phyloP scores from a whole-genome alignment of 306 rosid species.

The Cercis canadensis region DNA sequence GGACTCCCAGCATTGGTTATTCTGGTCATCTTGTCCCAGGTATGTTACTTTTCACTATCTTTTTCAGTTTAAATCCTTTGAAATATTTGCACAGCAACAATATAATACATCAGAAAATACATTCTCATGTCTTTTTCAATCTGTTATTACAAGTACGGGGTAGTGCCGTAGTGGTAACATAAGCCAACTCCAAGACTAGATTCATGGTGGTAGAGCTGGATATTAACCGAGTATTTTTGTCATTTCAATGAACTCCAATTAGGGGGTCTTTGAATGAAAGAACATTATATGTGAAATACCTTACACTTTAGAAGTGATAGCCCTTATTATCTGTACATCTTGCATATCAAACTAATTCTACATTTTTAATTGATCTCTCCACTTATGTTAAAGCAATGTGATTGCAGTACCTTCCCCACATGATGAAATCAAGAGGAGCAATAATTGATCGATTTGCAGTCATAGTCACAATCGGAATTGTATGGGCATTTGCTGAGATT shows the following conservation, averaged over 20 bases:
- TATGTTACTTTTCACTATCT: slow-evolving; percentile 26
- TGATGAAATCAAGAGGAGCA: slow-evolving; percentile 49
- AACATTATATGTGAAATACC: background rate
- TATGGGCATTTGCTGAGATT: slow-evolving; percentile 82
- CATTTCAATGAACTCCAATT: background rate
- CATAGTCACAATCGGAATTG: slow-evolving; percentile 62
- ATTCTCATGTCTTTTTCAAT: slow-evolving; percentile 13
- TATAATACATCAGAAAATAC: background rate
- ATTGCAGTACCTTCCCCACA: slow-evolving; percentile 75
- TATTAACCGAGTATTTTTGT: background rate
- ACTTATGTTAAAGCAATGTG: slow-evolving; percentile 36
- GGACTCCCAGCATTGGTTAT: slow-evolving; percentile 87
- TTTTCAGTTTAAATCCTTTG: slow-evolving; percentile 13
- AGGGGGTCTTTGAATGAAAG: background rate
- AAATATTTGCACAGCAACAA: slow-evolving; percentile 6
- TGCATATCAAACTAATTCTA: background rate
- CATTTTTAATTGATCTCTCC: slow-evolving; percentile 22
- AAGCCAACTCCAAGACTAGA: too few relatives aligned
- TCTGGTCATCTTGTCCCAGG: slow-evolving; percentile 76
- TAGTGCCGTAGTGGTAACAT: too few relatives aligned
- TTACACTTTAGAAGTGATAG: background rate
- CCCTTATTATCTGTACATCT: background rate
- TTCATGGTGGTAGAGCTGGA: background rate
- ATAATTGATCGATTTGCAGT: slow-evolving; percentile 62
- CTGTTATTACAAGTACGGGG: too few relatives aligned